Evolutionary conservation across 1,284 basidiomycete genomes (phyloP), one percentile per base, ranked within the genome.

Genomic region (Porogramme epimiltina): DNA sequence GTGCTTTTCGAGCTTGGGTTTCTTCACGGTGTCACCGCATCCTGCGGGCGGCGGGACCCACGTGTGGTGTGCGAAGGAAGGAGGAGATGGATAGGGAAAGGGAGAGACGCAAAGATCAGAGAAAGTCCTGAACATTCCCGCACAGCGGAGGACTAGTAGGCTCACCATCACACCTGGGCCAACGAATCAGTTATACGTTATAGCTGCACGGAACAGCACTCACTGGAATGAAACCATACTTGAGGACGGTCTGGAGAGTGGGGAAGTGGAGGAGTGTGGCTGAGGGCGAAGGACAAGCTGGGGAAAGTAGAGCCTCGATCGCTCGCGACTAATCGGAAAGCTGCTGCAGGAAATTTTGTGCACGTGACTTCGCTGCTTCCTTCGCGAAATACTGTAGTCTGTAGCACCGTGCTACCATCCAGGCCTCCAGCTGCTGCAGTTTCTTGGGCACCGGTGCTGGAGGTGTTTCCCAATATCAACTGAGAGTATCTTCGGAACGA

Each of bases 11-110:
- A 93, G 80, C 69, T 95, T 94, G 8, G 93, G 93, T 68, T 96
- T 96, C 72, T 94, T 96, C 34, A 95, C 84, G 8, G 91, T 86
- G 61, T 95, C 93, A 46, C 79, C 75, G 70, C 93, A 95, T 34
- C 65, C 89, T 90, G n/a, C 36, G n/a, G 18, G 34, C 2, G 24
- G n/a, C n/a, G n/a, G n/a, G n/a, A n/a, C n/a, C 2, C 3, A 38
- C 2, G 31, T 4, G 15, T 19, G 9, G n/a, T 18, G n/a, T 9
- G 9, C 8, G n/a, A 4, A 16, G 6, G 8, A n/a, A 37, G 16
- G 34, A 16, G 34, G 8, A 37, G 34, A 18, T 3, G 6, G 20
- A 25, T 6, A 16, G 24, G n/a, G 24, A 37, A 18, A 5, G 36
- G 15, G 20, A 4, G 8, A 8, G 20, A 42, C 25, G 40, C n/a